Conservation (phyloP, 257 asterid genomes). For the Solanum pinnatisectum region DNA sequence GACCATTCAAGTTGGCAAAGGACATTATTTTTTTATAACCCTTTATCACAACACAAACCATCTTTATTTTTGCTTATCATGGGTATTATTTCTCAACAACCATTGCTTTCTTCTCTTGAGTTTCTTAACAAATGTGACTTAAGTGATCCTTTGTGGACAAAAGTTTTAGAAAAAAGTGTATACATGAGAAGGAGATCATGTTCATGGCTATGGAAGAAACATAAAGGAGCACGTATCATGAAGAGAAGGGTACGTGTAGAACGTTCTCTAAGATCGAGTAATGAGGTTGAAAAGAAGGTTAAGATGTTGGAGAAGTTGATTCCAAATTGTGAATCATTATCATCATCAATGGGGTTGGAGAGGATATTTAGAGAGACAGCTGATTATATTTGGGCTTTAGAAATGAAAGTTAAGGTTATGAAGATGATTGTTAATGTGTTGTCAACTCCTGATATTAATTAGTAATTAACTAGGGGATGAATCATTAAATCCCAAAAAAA, state of each 20-base stretch:
- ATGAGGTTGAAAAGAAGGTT: slow-evolving; percentile 31
- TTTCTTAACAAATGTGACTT: slow-evolving; percentile 3
- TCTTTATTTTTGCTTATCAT: neutral
- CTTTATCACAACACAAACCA: neutral
- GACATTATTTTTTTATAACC: neutral
- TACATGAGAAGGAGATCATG: neutral
- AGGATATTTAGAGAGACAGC: slow-evolving; percentile 45
- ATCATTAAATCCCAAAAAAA: neutral
- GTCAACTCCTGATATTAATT: slow-evolving; percentile 4
- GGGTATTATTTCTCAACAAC: slow-evolving; percentile 6
- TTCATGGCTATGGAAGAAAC: neutral
- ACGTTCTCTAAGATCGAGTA: slow-evolving; percentile 4
- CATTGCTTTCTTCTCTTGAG: slow-evolving; percentile 9
- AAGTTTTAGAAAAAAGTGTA: neutral
- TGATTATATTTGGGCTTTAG: slow-evolving; percentile 43
- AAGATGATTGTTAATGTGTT: slow-evolving; percentile 35
- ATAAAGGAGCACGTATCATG: neutral
- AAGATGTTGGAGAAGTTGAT: slow-evolving; percentile 42
- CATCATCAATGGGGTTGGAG: slow-evolving; percentile 37
- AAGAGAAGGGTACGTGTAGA: slow-evolving; percentile 31
- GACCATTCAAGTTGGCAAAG: neutral
- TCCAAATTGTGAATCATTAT: slow-evolving; percentile 32
- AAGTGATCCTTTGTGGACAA: slow-evolving; percentile 3
- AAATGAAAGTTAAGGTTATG: slow-evolving; percentile 47
- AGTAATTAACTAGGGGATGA: neutral